Evolutionary conservation across 192 early-diverging fungal species (phyloP), one percentile per base, ranked within the genome.

Genomic region (Cetraspora pellucida): DNA sequence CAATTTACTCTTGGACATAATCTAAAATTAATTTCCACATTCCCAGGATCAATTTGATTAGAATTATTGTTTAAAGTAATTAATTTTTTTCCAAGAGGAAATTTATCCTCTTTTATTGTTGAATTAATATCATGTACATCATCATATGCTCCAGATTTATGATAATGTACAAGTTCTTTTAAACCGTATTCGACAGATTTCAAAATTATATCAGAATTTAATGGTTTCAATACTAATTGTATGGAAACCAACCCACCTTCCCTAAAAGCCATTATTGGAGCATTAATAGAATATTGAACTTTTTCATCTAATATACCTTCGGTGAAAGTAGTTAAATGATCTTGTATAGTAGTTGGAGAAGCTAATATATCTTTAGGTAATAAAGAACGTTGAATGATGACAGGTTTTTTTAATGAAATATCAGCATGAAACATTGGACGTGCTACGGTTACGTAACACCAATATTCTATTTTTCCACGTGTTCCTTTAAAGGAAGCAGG

Each of bases 401-500:
- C 78, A 28, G 68, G 57, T 43, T 75, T 72, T 11, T 77, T 64
- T 45, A 27, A 16, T 21, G 43, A 43, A 28, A 83, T 71, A 61
- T 83, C 77, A 21, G 43, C 78, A 63, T 44, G 44, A 45, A 81
- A 80, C 57, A 81, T 46, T 21, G 82, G 77, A 3, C 82, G 71
- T n/a, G 71, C 61, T 11, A 83, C 16, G 28, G 25, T 13, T n/a
- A 72, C 66, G 5, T 52, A n/a, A 23, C 80, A 57, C 21, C 55
- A 77, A 49, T 83, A 83, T 21, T 74, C 61, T 23, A 83, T 77
- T 44, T 81, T 78, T n/a, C 82, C 82, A 52, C 70, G 77, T 71
- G 78, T 78, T 10, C 79, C 80, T 19, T 70, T 47, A 54, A 78
- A 83, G 3, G 77, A 76, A 17, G 79, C 59, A 23, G 82, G 82